Percentiles rank a stretch among this genome's conserved stretches.
phyloP scores from a whole-genome alignment of 257 asterid species.

The Scutellaria minor region DNA sequence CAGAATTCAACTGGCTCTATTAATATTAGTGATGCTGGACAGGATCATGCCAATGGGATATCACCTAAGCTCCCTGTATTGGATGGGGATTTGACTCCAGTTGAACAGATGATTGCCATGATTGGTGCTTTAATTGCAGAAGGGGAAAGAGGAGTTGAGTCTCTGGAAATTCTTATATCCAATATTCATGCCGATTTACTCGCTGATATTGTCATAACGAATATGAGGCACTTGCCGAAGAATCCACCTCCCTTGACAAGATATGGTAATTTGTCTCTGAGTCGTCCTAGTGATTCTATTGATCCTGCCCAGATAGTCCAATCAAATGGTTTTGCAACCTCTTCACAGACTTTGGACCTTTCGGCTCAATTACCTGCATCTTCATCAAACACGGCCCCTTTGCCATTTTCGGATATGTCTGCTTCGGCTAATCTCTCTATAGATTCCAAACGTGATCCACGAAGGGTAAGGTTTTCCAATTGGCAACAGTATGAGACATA shows the following conservation, averaged over 20 bases:
- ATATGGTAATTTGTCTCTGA: constrained; percentile 41
- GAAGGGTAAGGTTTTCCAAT: constrained; percentile 70
- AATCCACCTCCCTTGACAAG: constrained; percentile 62
- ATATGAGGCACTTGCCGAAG: constrained; percentile 91
- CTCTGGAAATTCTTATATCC: constrained; percentile 86
- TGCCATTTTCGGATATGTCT: constrained; percentile 54
- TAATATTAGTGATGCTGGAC: constrained; percentile 55
- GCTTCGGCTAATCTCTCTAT: constrained; percentile 53
- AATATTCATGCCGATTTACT: constrained; percentile 90
- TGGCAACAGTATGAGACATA: constrained; percentile 28
- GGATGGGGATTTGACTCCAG: constrained; percentile 65
- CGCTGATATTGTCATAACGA: constrained; percentile 94
- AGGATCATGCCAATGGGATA: constrained; percentile 64
- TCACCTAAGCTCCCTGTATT: constrained; percentile 56
- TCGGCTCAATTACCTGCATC: constrained; percentile 55
- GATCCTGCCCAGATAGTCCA: constrained; percentile 51
- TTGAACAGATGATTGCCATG: constrained; percentile 88
- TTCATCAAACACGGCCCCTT: constrained; percentile 42
- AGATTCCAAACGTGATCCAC: constrained; percentile 95
- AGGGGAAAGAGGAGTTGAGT: constrained; percentile 92
- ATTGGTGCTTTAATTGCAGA: constrained; percentile 95
- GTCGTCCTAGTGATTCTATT: constrained; percentile 51
- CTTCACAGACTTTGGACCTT: constrained; percentile 48
- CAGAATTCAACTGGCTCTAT: constrained; percentile 44
- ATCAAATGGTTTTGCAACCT: constrained; percentile 61